These are phyloP conservation scores for Hibiscus mutabilis DNA, from an alignment of 345 rosid species.

Conservation along the genomic window DNA sequence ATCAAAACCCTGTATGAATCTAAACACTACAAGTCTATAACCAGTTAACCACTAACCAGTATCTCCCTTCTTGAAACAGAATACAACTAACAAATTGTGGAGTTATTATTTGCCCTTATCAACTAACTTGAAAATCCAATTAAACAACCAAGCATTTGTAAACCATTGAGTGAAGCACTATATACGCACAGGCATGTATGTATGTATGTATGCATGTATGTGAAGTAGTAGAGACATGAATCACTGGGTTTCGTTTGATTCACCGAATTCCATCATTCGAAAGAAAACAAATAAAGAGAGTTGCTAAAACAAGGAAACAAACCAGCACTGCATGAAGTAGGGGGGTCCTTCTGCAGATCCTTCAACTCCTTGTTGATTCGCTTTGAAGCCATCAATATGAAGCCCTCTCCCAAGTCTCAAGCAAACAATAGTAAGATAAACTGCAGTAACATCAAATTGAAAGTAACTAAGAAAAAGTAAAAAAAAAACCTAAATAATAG, in stretches of 20 bases:
- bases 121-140: background rate
- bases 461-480: background rate
- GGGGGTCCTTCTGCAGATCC: slow-evolving; percentile 72
- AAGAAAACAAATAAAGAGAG: background rate
- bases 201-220: background rate
- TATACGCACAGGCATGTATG: background rate
- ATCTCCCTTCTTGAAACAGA: background rate
- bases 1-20: background rate
- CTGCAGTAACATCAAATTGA: slow-evolving; percentile 16
- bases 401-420: background rate
- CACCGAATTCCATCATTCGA: background rate
- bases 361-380: slow-evolving; percentile 67
- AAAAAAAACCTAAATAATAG: background rate
- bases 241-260: background rate
- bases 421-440: background rate
- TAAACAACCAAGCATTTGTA: background rate
- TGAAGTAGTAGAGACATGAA: background rate
- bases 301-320: slow-evolving; percentile 4
- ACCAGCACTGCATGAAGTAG: slow-evolving; percentile 76
- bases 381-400: slow-evolving; percentile 45
- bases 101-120: background rate
- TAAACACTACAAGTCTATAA: too few species aligned
- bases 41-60: background rate
- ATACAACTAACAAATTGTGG: background rate
- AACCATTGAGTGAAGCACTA: background rate